Evolutionary conservation across 345 rosid species (phyloP).

Genomic region (Lepidium africanum): DNA sequence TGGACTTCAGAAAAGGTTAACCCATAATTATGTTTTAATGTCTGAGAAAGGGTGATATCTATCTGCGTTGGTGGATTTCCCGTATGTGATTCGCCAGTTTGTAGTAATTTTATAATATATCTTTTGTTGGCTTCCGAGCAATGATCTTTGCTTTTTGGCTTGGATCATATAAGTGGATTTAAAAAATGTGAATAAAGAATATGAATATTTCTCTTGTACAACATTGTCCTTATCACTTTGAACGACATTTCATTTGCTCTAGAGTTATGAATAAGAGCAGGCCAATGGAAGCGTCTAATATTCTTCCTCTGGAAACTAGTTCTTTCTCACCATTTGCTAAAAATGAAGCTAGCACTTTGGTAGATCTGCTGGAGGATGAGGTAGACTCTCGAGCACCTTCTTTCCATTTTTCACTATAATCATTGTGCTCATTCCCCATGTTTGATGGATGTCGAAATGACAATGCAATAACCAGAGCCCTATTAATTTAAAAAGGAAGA

Average conservation of each 20-base stretch:
- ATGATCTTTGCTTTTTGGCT: not conserved
- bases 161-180: not conserved
- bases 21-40: constrained; percentile 28
- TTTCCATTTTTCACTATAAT: constrained; percentile 67
- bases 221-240: constrained; percentile 2
- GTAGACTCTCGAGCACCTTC: constrained; percentile 50
- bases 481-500: constrained; percentile 4
- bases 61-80: not conserved
- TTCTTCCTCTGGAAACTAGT: not conserved
- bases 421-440: constrained; percentile 77
- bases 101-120: not conserved
- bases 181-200: constrained; percentile 1
- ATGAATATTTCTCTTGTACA: constrained; percentile 5
- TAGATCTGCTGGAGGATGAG: constrained; percentile 69
- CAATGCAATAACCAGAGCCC: constrained; percentile 94
- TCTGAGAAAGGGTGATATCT: not conserved
- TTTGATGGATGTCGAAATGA: constrained; percentile 65
- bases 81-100: not conserved
- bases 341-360: constrained; percentile 53
- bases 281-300: not conserved
- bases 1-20: constrained; percentile 65
- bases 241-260: constrained; percentile 5
- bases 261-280: not conserved
- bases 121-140: not conserved
- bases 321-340: constrained; percentile 2